These are phyloP conservation scores for Eleusine indica DNA, from an alignment of 176 grass and related monocot genomes.

Conservation along the genomic window DNA sequence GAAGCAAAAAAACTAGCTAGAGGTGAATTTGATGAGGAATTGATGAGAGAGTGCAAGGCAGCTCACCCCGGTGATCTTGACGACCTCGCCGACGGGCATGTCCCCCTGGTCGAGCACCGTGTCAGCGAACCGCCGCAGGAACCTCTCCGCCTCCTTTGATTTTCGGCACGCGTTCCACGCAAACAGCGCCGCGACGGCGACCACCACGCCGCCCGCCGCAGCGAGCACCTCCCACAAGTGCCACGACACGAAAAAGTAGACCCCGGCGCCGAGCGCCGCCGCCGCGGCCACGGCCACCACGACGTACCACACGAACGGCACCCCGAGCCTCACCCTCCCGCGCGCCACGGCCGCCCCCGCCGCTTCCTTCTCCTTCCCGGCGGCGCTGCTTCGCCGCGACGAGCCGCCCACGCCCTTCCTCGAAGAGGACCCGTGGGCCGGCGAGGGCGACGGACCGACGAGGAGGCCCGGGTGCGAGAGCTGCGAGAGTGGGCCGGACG, in stretches of 20 bases:
- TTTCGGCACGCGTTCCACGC: conserved; percentile 57
- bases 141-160: conserved; percentile 63
- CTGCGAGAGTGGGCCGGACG: conserved; percentile 72
- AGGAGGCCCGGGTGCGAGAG: conserved; percentile 72
- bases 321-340: conserved; percentile 39
- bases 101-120: conserved; percentile 61
- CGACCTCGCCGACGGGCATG: conserved; percentile 73
- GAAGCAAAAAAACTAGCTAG: neutral
- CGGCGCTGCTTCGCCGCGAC: neutral
- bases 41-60: neutral
- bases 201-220: conserved; percentile 40
- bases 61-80: conserved; percentile 94
- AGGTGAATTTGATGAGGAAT: neutral
- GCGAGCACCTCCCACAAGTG: conserved; percentile 53
- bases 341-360: neutral
- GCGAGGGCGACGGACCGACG: conserved; percentile 57
- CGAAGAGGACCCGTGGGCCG: neutral
- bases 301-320: conserved; percentile 71
- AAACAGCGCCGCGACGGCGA: conserved; percentile 35
- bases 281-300: conserved; percentile 45
- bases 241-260: conserved; percentile 53
- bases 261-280: conserved; percentile 61
- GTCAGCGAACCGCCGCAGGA: conserved; percentile 60
- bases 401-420: conserved; percentile 42
- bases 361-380: neutral